phyloP scores from a whole-genome alignment of 352 stramenopile genomes.

The Globisporangium yorkense region DNA sequence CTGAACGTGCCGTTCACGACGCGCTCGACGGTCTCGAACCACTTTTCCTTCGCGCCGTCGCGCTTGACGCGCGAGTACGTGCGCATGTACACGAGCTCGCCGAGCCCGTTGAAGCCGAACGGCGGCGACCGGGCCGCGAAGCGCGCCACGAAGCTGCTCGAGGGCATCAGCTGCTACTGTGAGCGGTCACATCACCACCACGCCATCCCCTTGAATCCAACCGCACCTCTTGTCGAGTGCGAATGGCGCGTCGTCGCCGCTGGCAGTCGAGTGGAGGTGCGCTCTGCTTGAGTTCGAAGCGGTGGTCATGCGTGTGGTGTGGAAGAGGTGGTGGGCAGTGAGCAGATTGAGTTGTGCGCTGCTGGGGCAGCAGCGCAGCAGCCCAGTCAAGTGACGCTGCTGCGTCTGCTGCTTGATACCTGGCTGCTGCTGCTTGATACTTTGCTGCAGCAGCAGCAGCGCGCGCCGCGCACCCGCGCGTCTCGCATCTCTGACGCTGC shows the following conservation, averaged over 20 bases:
- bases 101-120: slow-evolving; percentile 93
- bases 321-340: neutral
- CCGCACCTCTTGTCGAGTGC: slow-evolving; percentile 13
- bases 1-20: slow-evolving; percentile 93
- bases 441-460: neutral
- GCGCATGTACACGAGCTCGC: slow-evolving; percentile 90
- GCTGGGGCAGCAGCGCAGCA: neutral
- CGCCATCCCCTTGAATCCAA: too few relatives aligned
- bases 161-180: neutral
- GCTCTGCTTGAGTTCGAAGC: neutral
- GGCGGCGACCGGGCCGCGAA: slow-evolving; percentile 52
- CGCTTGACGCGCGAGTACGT: slow-evolving; percentile 87
- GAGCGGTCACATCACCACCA: neutral
- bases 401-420: neutral
- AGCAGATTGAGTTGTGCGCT: neutral
- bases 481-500: neutral
- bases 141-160: slow-evolving; percentile 32
- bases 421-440: neutral
- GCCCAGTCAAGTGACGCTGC: neutral
- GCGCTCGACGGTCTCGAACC: slow-evolving; percentile 89
- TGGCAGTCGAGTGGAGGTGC: neutral
- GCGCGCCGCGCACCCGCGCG: too few relatives aligned
- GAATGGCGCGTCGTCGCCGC: neutral
- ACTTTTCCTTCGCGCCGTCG: slow-evolving; percentile 81
- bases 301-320: neutral